Evolutionary conservation across 768 basidiomycete genomes (phyloP).

Genomic region (Psilocybe azurescens): DNA sequence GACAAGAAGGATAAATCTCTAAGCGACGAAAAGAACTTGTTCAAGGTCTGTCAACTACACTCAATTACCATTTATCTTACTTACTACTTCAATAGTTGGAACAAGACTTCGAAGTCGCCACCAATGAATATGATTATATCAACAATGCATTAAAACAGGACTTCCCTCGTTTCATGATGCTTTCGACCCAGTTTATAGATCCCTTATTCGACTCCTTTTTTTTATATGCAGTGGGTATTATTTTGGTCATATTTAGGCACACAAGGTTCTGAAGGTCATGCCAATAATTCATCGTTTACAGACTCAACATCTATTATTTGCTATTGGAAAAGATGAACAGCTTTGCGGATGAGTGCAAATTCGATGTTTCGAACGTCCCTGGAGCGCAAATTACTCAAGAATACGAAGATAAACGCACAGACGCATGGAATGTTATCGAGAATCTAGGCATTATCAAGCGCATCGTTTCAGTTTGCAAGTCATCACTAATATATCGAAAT

Average conservation of each 20-base stretch:
- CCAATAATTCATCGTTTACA: slow-evolving; percentile 31
- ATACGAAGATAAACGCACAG: slow-evolving; percentile 84
- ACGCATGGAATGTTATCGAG: slow-evolving; percentile 81
- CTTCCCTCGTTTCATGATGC: slow-evolving; percentile 89
- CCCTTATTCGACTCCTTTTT: slow-evolving; percentile 98
- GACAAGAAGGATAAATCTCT: slow-evolving; percentile 99
- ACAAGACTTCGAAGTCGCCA: slow-evolving; percentile 93
- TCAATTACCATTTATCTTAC: neutral
- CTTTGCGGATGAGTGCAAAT: slow-evolving; percentile 81
- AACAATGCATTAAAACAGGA: slow-evolving; percentile 91
- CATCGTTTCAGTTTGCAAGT: slow-evolving; percentile 84
- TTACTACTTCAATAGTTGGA: slow-evolving; percentile 66
- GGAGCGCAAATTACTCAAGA: slow-evolving; percentile 74
- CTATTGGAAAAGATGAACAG: slow-evolving; percentile 92
- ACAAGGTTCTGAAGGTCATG: neutral
- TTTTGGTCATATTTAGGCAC: slow-evolving; percentile 5
- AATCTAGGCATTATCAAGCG: slow-evolving; percentile 83
- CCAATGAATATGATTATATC: slow-evolving; percentile 93
- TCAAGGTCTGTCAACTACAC: slow-evolving; percentile 66
- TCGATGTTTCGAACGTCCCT: slow-evolving; percentile 67
- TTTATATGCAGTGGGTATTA: slow-evolving; percentile 93
- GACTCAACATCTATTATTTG: slow-evolving; percentile 92
- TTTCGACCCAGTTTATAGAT: slow-evolving; percentile 90
- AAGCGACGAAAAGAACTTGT: slow-evolving; percentile 95
- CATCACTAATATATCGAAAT: neutral